phyloP scores from a whole-genome alignment of 192 early-diverging fungal genomes.

The Backusella macrospora region DNA sequence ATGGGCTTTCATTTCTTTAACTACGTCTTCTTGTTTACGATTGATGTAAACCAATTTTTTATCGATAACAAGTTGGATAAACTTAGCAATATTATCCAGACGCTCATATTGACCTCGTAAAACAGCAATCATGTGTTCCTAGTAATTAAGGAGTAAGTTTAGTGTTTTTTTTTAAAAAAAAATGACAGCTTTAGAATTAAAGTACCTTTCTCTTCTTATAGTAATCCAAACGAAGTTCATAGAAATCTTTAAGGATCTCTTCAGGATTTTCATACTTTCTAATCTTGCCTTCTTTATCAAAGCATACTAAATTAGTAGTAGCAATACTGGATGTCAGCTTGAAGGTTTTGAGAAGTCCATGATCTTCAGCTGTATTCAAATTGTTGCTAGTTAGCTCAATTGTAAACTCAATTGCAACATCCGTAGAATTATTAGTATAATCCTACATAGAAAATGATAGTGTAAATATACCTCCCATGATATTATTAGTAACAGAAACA shows the following conservation, averaged over 20 bases:
- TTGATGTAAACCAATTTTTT: constrained; percentile 83
- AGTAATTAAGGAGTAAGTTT: neutral
- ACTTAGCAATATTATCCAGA: constrained; percentile 84
- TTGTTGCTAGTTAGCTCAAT: constrained; percentile 66
- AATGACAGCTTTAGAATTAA: neutral
- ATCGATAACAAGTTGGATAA: constrained; percentile 89
- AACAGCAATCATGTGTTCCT: constrained; percentile 63
- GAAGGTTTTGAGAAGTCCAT: constrained; percentile 85
- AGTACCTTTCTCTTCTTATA: constrained; percentile 89
- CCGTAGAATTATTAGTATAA: constrained; percentile 74
- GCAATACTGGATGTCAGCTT: constrained; percentile 72
- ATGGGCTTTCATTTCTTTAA: constrained; percentile 70
- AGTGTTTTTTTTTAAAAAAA: neutral
- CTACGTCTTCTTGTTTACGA: constrained; percentile 77
- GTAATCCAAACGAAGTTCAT: constrained; percentile 75
- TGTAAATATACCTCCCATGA: neutral
- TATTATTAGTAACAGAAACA: neutral
- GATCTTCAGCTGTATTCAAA: constrained; percentile 70
- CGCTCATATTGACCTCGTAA: constrained; percentile 67
- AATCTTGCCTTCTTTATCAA: constrained; percentile 85
- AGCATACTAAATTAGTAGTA: constrained; percentile 94
- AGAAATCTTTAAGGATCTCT: constrained; percentile 89
- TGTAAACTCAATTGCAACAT: constrained; percentile 64
- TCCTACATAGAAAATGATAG: constrained; percentile 39
- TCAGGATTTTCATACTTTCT: constrained; percentile 76